Base-by-base conservation (phyloP, 2,329 filamentous ascomycete genomes). In the Neopestalotiopsis sp. region DNA sequence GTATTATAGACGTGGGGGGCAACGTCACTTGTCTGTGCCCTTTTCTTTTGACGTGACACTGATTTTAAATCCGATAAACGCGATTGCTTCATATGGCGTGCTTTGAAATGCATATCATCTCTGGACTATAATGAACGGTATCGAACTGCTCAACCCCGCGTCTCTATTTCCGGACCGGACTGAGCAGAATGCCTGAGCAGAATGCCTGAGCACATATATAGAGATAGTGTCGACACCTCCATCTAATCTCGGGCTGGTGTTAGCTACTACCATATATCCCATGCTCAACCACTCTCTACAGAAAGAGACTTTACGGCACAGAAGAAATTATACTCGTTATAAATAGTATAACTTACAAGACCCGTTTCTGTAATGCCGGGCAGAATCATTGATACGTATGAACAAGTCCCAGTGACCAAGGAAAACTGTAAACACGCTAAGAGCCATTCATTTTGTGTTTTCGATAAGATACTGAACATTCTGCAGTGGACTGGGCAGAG, bases 391-490 rank as follows among this genome's bases (percentile, higher is more conserved):
- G 75, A 76, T 10, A 72, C 67, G 13, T 76, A 77, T 63, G 72
- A 76, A 59, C 75, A 77, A 49, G 74, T 77, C 28, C 75, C 75
- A 38, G 75, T 74, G n/a, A 77, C 75, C 13, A 70, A 75, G 61
- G 74, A 73, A 69, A 73, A 76, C 61, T 69, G 75, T 77, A 71
- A 28, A 28, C 24, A 28, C 24, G 3, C 24, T 28, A 28, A 28
- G 24, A 28, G 24, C 24, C 24, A 28, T 28, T 28, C 24, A 28
- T 28, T 28, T 28, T 28, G 24, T 28, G 24, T 28, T 28, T 28
- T 28, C 24, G 24, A 28, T 28, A 28, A 28, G 24, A n/a, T 34
- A 34, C n/a, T 13, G 38, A 57, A 12, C 20, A 13, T 14, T 2
- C 3, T 5, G 30, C 56, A 77, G 74, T 77, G 59, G 73, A 75